Base-by-base conservation (phyloP, 2,329 filamentous ascomycete genomes). In the Cladosporium colombiae region DNA sequence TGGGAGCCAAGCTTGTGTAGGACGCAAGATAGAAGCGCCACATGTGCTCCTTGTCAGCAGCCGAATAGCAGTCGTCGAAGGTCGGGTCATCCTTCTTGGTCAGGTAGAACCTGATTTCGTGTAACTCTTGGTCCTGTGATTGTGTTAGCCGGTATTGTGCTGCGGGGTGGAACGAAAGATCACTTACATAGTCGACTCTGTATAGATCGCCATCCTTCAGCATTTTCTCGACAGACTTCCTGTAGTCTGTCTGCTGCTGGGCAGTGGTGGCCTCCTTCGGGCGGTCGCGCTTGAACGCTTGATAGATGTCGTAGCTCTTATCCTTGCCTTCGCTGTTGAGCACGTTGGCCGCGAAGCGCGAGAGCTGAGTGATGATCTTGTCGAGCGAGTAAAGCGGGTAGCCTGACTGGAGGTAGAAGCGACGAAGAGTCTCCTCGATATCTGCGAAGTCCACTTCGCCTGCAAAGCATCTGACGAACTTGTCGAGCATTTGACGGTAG, bases 1-100 rank as follows among this genome's bases (percentile, higher is more conserved):
- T 99, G 1, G 92, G 91, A 74, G 97, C 92, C 27, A 93, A 86
- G 69, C 92, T 91, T 70, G 92, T 91, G 78, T 91, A 98, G 0
- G 93, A 93, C 21, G 94, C 93, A 65, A 97, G 92, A 76, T 99
- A 99, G 80, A 96, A 96, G 72, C 94, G 91, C 95, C 95, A 99
- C 46, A 88, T 82, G 68, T 84, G 84, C 69, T 88, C 84, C 11
- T 66, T 69, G 61, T 76, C 74, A 18, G 72, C 62, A 4, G 82
- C 79, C 62, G 82, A 84, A 27, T 88, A 85, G 68, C 92, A 89
- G 65, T 89, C 89, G 74, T 95, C 90, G 82, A 97, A 83, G 0
- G 86, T 88, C 1, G 83, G 89, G 71, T 97, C 92, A 70, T 96
- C 92, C 74, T 90, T 89, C 72, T 95, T 93, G 76, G 97, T 92